phyloP scores from a whole-genome alignment of 1,139 yeast genomes.

The Yamadazyma jaroonii region DNA sequence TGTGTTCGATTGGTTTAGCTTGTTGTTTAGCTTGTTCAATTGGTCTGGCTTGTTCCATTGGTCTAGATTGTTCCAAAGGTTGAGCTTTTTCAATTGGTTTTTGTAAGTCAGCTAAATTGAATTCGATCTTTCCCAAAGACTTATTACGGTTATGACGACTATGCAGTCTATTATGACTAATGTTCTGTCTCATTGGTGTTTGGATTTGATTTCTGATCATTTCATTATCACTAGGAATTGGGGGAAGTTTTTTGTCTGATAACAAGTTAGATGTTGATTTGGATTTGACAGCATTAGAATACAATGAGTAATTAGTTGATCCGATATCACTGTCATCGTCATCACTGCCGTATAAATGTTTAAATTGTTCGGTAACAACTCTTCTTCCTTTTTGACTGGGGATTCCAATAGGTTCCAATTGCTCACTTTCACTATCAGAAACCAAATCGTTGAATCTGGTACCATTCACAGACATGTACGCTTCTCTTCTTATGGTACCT shows the following conservation, averaged over 20 bases:
- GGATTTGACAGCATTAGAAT: constrained; percentile 13
- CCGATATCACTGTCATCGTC: constrained; percentile 24
- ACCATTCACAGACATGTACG: constrained; percentile 25
- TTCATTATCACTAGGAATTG: constrained; percentile 12
- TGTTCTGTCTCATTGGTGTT: constrained; percentile 24
- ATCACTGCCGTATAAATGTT: constrained; percentile 23
- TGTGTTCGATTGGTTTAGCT: not conserved
- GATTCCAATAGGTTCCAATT: constrained; percentile 34
- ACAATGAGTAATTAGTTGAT: constrained; percentile 16
- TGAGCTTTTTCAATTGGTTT: too few species aligned
- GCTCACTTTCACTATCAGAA: constrained; percentile 12
- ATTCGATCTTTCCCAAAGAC: constrained; percentile 39
- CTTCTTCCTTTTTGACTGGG: constrained; percentile 33
- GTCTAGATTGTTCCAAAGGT: too few species aligned
- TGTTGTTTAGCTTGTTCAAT: not conserved
- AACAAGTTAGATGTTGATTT: constrained; percentile 23
- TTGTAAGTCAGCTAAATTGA: constrained; percentile 17
- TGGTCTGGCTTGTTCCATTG: constrained; percentile 1
- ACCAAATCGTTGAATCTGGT: constrained; percentile 27
- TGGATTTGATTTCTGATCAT: constrained; percentile 23
- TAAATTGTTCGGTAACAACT: constrained; percentile 26
- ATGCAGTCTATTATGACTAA: constrained; percentile 9
- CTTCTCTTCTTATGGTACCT: constrained; percentile 15
- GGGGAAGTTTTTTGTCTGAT: constrained; percentile 14
- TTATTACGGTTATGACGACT: constrained; percentile 34